Conservation (phyloP, 148 eudicot genomes). For the Chenopodium suecicum region DNA sequence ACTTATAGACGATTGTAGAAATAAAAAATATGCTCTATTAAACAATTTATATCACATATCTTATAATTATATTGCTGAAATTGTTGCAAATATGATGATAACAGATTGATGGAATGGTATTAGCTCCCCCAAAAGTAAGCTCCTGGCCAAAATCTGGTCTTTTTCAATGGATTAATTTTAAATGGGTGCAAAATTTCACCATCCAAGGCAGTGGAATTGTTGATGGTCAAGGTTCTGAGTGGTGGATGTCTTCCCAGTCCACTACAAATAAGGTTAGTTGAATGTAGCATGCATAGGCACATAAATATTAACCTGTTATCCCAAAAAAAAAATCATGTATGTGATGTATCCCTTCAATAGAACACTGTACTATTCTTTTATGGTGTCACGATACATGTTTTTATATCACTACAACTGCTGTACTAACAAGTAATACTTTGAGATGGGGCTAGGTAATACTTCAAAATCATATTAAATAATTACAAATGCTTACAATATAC, state of each 20-base stretch:
- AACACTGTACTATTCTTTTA: neutral
- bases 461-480: neutral
- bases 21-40: too few species aligned
- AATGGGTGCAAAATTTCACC: conserved; percentile 76
- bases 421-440: too few species aligned
- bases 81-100: neutral
- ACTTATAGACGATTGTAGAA: neutral
- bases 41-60: neutral
- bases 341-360: too few species aligned
- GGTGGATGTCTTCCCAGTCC: conserved; percentile 57
- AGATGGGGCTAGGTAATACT: neutral
- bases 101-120: conserved; percentile 68
- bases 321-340: too few species aligned
- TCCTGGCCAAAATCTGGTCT: conserved; percentile 72
- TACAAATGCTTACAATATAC: too few species aligned
- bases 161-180: conserved; percentile 78
- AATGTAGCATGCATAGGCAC: neutral
- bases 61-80: neutral
- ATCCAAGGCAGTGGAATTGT: conserved; percentile 66
- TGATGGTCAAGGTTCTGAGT: conserved; percentile 77
- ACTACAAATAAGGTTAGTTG: conserved; percentile 32
- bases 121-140: conserved; percentile 55
- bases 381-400: too few species aligned
- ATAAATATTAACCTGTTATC: neutral
- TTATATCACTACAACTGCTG: neutral